phyloP scores from a whole-genome alignment of 1,139 yeast species.

The Debaryomyces sp. region DNA sequence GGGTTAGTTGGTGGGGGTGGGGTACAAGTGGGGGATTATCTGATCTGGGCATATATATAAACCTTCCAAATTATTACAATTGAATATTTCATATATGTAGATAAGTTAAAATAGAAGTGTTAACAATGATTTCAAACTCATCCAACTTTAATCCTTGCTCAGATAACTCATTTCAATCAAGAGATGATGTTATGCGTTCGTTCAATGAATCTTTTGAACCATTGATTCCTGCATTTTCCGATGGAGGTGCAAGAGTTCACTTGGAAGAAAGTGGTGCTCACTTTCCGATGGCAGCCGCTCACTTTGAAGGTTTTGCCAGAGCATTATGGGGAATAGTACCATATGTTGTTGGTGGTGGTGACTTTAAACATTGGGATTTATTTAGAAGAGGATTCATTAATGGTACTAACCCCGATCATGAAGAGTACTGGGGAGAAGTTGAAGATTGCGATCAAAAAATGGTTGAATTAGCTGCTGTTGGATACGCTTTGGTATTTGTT shows the following conservation, averaged over 20 bases:
- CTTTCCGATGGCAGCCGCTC: constrained; percentile 22
- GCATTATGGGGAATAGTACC: constrained; percentile 32
- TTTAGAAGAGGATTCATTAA: constrained; percentile 21
- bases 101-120: neutral
- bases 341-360: constrained; percentile 23
- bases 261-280: constrained; percentile 17
- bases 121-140: neutral
- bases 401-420: constrained; percentile 27
- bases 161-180: constrained; percentile 5
- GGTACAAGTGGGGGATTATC: neutral
- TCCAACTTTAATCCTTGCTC: constrained; percentile 1
- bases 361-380: constrained; percentile 17
- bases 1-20: neutral
- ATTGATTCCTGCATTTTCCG: constrained; percentile 11
- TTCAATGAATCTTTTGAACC: constrained; percentile 12
- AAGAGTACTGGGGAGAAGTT: constrained; percentile 28
- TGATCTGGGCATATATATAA: neutral
- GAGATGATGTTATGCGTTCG: constrained; percentile 11
- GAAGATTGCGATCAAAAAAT: constrained; percentile 21
- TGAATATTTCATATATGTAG: neutral
- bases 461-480: constrained; percentile 31
- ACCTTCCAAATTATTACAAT: neutral
- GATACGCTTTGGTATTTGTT: constrained; percentile 23
- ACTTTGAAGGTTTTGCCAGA: constrained; percentile 29
- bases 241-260: constrained; percentile 12